A percentile compares a stretch with the other conserved stretches of the same genome.
These are phyloP conservation scores for Intubia oerlemansii DNA, from an alignment of 2,329 filamentous ascomycete species.

Conservation along the genomic window DNA sequence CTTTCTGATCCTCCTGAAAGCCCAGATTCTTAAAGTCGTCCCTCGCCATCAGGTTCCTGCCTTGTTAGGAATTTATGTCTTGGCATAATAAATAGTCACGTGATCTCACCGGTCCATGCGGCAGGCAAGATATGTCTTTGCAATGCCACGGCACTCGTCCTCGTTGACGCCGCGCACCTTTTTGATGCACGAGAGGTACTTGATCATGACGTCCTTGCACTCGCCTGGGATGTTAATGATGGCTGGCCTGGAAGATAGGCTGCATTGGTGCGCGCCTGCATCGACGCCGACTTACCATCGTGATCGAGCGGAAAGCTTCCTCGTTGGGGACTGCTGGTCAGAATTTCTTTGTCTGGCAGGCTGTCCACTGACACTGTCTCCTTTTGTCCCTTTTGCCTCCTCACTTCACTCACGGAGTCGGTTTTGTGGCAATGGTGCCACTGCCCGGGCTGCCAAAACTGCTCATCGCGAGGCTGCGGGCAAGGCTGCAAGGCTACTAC, in stretches of 20 bases:
- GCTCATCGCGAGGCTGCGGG: slow-evolving; percentile 10
- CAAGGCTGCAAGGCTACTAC: no score
- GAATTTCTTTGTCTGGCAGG: not conserved
- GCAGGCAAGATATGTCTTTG: slow-evolving; percentile 76
- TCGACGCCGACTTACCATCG: slow-evolving; percentile 42
- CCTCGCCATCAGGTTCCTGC: slow-evolving; percentile 80
- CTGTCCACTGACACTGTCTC: not conserved
- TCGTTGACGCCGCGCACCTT: slow-evolving; percentile 68
- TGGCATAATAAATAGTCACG: no score
- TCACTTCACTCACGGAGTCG: slow-evolving; percentile 13
- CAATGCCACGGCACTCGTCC: slow-evolving; percentile 61
- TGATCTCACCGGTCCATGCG: slow-evolving; percentile 69
- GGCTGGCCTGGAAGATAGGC: no score
- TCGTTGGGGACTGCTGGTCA: slow-evolving; percentile 48
- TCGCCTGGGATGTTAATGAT: slow-evolving; percentile 43
- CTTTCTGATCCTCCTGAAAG: slow-evolving; percentile 32
- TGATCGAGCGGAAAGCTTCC: slow-evolving; percentile 95
- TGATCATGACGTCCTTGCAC: slow-evolving; percentile 74
- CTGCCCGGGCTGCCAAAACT: slow-evolving; percentile 10
- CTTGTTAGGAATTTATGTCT: not conserved
- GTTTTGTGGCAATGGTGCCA: slow-evolving; percentile 11
- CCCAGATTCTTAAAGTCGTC: slow-evolving; percentile 92
- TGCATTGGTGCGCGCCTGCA: no score
- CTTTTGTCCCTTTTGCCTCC: not conserved
- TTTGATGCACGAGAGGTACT: slow-evolving; percentile 75